A percentile compares a stretch with the other conserved stretches of the same genome.
These are phyloP conservation scores for Rosa hybrid DNA, from an alignment of 331 rosid species.

Conservation along the genomic window DNA sequence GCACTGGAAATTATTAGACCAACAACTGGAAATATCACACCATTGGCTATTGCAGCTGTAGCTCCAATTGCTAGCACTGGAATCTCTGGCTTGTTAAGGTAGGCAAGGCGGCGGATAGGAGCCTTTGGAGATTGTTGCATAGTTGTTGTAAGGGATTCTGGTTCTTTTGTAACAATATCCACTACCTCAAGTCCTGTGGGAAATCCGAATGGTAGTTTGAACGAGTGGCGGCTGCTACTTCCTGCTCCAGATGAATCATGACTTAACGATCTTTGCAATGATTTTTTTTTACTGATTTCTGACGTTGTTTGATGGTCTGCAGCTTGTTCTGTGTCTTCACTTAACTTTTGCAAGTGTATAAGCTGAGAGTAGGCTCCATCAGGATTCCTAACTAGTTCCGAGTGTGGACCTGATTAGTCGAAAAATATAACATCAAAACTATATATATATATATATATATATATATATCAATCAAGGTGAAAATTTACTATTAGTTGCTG, in stretches of 20 bases:
- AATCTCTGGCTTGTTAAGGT: constrained; percentile 92
- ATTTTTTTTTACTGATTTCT: constrained; percentile 22
- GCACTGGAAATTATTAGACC: constrained; percentile 61
- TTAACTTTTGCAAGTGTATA: constrained; percentile 73
- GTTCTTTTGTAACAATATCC: constrained; percentile 34
- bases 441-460: neutral
- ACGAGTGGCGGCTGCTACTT: constrained; percentile 68
- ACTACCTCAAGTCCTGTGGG: constrained; percentile 48
- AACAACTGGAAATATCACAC: constrained; percentile 68
- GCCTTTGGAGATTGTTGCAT: constrained; percentile 35
- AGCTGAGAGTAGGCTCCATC: constrained; percentile 84
- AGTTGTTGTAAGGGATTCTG: neutral
- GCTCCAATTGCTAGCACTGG: constrained; percentile 64
- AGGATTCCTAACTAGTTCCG: constrained; percentile 62
- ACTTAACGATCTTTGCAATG: constrained; percentile 63
- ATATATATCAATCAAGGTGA: neutral
- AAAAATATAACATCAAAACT: neutral
- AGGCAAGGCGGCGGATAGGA: constrained; percentile 67
- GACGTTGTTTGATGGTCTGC: constrained; percentile 34
- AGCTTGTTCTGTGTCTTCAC: constrained; percentile 42
- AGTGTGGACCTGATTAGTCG: constrained; percentile 57
- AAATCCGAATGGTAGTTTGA: constrained; percentile 67
- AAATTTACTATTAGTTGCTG: neutral
- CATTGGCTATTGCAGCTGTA: constrained; percentile 59
- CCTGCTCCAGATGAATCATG: constrained; percentile 57